Conservation (phyloP, 2,329 filamentous ascomycete species). For the Madurella mycetomatis region DNA sequence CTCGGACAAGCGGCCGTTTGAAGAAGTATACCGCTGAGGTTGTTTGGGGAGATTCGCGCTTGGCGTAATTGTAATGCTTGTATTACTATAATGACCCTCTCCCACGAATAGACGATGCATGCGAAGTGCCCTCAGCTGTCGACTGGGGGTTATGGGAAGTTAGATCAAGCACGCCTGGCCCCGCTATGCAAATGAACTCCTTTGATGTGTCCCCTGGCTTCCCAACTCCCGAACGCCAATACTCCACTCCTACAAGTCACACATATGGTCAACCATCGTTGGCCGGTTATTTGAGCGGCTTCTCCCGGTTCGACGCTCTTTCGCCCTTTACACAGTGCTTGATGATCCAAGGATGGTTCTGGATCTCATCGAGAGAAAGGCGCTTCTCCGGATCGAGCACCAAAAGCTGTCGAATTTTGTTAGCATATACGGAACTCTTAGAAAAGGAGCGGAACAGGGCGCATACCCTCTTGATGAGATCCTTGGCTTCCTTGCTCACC, state of each 20-base stretch:
- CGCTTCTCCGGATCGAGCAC: constrained; percentile 92
- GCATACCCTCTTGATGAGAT: constrained; percentile 82
- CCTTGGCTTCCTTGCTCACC: constrained; percentile 82
- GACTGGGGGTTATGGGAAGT: neutral
- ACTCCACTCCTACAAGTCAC: constrained; percentile 7
- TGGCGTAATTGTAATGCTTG: constrained; percentile 4
- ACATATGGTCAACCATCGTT: constrained; percentile 17
- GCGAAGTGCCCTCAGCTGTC: neutral
- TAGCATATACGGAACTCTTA: constrained; percentile 1
- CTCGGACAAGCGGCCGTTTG: constrained; percentile 87
- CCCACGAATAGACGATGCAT: neutral
- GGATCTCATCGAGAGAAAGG: constrained; percentile 82
- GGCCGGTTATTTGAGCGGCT: constrained; percentile 26
- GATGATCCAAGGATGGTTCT: constrained; percentile 90
- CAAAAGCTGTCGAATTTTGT: constrained; percentile 55
- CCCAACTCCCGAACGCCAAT: constrained; percentile 16
- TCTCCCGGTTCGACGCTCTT: constrained; percentile 48
- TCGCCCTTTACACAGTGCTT: constrained; percentile 81
- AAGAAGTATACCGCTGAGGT: constrained; percentile 80
- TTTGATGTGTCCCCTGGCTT: neutral
- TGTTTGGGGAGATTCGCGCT: neutral
- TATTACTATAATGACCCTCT: constrained; percentile 9
- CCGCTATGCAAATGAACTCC: constrained; percentile 24
- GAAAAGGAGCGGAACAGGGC: constrained; percentile 14
- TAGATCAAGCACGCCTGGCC: constrained; percentile 22